Evolutionary conservation across 1,139 yeast species (phyloP).

Genomic region (Hemisphaericaspora xylanilytica): DNA sequence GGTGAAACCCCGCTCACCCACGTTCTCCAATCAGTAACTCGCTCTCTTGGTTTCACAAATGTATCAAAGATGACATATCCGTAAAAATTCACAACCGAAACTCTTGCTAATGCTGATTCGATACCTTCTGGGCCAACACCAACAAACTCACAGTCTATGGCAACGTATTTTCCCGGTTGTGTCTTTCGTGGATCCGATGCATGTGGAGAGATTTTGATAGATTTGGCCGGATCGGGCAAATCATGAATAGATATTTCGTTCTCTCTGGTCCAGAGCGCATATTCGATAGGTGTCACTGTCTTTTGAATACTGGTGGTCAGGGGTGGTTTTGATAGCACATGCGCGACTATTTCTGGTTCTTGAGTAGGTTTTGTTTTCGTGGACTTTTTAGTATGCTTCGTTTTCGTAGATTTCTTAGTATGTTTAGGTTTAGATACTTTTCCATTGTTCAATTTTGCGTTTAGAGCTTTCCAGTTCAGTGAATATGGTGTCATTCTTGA

Average conservation of each 20-base stretch:
- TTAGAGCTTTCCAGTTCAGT: constrained; percentile 38
- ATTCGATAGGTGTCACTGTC: constrained; percentile 21
- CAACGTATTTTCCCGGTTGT: constrained; percentile 67
- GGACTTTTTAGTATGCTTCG: constrained; percentile 1
- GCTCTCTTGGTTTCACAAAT: constrained; percentile 71
- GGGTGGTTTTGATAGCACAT: background rate
- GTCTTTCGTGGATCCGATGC: constrained; percentile 22
- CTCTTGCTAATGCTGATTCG: constrained; percentile 77
- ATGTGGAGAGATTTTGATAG: constrained; percentile 6
- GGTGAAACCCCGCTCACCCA: constrained; percentile 91
- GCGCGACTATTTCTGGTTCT: background rate
- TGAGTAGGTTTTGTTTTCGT: constrained; percentile 3
- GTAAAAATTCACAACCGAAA: constrained; percentile 78
- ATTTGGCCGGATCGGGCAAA: constrained; percentile 11
- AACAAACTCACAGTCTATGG: constrained; percentile 93
- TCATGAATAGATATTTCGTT: constrained; percentile 20
- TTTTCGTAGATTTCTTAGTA: too few species aligned
- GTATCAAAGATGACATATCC: constrained; percentile 71
- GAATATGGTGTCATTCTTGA: constrained; percentile 13
- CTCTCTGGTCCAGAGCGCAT: constrained; percentile 31
- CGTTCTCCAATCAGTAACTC: constrained; percentile 88
- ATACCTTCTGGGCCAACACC: constrained; percentile 78
- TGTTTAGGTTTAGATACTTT: constrained; percentile 5
- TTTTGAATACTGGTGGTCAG: background rate
- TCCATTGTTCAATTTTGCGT: constrained; percentile 20